Evolutionary conservation across 148 eudicot genomes (phyloP).

Genomic region (Vaccinium macrocarpon): DNA sequence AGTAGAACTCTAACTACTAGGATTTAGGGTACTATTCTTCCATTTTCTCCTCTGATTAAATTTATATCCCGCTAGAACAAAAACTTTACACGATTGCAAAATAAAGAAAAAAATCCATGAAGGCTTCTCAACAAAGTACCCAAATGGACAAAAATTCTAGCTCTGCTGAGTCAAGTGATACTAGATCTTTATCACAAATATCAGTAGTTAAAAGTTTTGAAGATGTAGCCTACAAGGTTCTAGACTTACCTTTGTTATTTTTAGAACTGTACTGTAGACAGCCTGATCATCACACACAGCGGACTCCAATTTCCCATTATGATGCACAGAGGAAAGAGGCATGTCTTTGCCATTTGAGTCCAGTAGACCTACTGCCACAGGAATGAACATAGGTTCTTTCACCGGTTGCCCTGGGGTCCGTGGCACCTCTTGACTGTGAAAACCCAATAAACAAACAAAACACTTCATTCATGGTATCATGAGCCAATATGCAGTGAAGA

Average conservation of each 20-base stretch:
- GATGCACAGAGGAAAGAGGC: conserved; percentile 68
- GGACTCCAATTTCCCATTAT: conserved; percentile 69
- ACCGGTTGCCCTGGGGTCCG: conserved; percentile 82
- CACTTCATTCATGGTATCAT: conserved; percentile 7
- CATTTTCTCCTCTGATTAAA: not conserved
- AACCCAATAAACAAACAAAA: conserved; percentile 9
- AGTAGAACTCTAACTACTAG: not conserved
- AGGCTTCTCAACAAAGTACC: not conserved
- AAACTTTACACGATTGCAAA: not conserved
- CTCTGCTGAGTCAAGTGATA: not conserved
- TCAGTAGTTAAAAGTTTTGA: not conserved
- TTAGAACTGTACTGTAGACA: conserved; percentile 66
- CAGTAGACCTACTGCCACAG: conserved; percentile 77
- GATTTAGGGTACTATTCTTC: not conserved
- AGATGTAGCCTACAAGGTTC: not conserved
- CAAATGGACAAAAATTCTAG: not conserved
- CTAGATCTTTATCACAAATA: conserved; percentile 2
- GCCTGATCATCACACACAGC: conserved; percentile 44
- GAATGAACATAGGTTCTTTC: conserved; percentile 98
- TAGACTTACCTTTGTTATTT: conserved; percentile 72
- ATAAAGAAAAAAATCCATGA: not conserved
- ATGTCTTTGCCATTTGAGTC: conserved; percentile 84
- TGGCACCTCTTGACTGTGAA: conserved; percentile 84
- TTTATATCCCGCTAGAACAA: not conserved
- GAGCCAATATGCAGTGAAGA: not conserved